Conservation (phyloP, 345 rosid genomes). For the Murraya koenigii region DNA sequence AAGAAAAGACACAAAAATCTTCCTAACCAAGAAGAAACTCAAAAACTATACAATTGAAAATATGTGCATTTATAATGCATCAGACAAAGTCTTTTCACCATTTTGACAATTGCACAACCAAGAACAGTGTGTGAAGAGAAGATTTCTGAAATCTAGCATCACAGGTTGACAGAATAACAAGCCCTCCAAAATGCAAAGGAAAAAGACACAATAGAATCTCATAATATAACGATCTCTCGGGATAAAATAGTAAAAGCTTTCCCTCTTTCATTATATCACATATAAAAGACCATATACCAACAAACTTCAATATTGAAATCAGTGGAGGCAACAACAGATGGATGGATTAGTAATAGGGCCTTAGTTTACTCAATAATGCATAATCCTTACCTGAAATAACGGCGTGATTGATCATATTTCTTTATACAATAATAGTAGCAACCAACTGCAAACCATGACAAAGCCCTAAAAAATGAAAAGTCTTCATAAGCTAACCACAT, state of each 20-base stretch:
- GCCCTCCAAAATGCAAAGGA: background rate
- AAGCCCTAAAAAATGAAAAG: slow-evolving; percentile 56
- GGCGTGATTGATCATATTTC: slow-evolving; percentile 83
- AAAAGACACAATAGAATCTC: background rate
- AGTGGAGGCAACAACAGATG: background rate
- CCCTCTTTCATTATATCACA: background rate
- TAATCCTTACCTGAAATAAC: slow-evolving; percentile 73
- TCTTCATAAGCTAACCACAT: slow-evolving; percentile 1
- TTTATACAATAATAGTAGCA: slow-evolving; percentile 79
- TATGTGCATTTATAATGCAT: background rate
- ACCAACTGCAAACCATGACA: slow-evolving; percentile 93
- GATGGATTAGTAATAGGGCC: slow-evolving; percentile 2
- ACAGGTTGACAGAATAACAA: background rate
- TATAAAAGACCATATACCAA: background rate
- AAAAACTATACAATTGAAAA: background rate
- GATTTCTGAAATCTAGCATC: background rate
- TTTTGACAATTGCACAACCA: background rate
- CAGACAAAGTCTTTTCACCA: background rate
- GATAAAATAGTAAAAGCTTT: background rate
- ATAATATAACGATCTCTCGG: background rate
- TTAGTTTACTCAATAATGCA: slow-evolving; percentile 6
- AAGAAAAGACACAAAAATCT: too few relatives aligned
- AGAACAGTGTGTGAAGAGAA: background rate
- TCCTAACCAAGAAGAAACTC: background rate
- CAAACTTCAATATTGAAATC: background rate